Percentiles rank a stretch among this genome's conserved stretches.
These are phyloP conservation scores for Penicillium steckii DNA, from an alignment of 495 filamentous ascomycete genomes.

Conservation along the genomic window DNA sequence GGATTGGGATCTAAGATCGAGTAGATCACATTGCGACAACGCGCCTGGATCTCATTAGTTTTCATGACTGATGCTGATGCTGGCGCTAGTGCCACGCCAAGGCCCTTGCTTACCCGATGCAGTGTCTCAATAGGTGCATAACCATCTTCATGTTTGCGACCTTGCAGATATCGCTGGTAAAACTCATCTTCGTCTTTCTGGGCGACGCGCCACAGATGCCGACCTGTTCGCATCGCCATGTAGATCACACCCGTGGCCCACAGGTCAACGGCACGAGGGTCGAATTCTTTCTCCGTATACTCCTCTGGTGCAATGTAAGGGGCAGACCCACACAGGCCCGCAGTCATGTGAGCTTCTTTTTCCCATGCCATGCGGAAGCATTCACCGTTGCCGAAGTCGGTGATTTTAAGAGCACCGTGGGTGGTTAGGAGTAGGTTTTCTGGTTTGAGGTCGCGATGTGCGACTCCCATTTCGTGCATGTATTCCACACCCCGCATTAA, in stretches of 20 bases:
- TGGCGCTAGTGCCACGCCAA: neutral
- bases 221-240: conserved; percentile 98
- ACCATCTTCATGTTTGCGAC: conserved; percentile 87
- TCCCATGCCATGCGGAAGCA: conserved; percentile 99
- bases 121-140: conserved; percentile 95
- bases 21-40: conserved; percentile 98
- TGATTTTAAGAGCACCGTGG: conserved; percentile 94
- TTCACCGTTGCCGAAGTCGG: conserved; percentile 98
- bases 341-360: conserved; percentile 95
- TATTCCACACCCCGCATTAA: conserved; percentile 99
- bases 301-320: conserved; percentile 98
- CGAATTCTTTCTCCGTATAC: conserved; percentile 92
- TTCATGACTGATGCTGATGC: conserved; percentile 1
- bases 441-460: conserved; percentile 95
- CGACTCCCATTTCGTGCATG: conserved; percentile 99
- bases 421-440: conserved; percentile 95
- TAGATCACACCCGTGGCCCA: conserved; percentile 99
- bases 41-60: conserved; percentile 61
- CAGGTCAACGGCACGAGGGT: conserved; percentile 93
- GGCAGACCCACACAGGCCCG: conserved; percentile 90
- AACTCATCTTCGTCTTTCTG: conserved; percentile 97
- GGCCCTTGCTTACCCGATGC: conserved; percentile 86
- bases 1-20: conserved; percentile 96
- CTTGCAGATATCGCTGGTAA: conserved; percentile 89
- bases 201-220: conserved; percentile 94